A percentile compares a stretch with the other conserved stretches of the same genome.
Evolutionary conservation across 108 stramenopile species (phyloP).

Genomic region (Pseudonitzschia delicatissima): DNA sequence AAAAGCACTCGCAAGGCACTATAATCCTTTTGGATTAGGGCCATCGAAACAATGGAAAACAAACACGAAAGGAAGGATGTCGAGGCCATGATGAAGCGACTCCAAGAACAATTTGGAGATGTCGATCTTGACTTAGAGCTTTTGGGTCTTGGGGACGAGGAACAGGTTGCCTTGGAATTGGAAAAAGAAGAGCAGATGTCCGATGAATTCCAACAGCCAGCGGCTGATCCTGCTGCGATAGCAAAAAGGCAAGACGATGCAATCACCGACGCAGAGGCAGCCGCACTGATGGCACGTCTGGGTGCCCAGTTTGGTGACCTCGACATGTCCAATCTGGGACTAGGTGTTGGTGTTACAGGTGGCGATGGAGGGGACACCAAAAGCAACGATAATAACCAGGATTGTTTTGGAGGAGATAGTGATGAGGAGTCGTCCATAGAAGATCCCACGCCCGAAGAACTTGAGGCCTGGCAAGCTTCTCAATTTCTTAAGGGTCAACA

Average conservation of each 20-base stretch:
- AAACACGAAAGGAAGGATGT: neutral
- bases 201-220: neutral
- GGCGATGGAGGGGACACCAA: slow-evolving; percentile 9
- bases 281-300: slow-evolving; percentile 46
- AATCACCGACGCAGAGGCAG: slow-evolving; percentile 9
- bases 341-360: slow-evolving; percentile 3
- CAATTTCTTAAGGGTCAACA: slow-evolving; percentile 50
- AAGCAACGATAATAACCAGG: neutral
- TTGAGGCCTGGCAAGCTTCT: slow-evolving; percentile 59
- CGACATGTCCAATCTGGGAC: slow-evolving; percentile 36
- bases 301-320: slow-evolving; percentile 64
- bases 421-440: slow-evolving; percentile 18
- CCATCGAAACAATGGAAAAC: too few relatives aligned
- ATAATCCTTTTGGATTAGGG: too few relatives aligned
- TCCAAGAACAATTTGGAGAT: neutral
- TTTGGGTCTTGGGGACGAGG: neutral
- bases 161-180: neutral
- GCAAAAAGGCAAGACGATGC: neutral
- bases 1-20: too few relatives aligned
- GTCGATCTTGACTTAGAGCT: neutral
- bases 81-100: neutral
- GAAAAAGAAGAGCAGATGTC: neutral
- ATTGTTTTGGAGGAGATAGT: neutral
- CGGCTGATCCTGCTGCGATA: neutral
- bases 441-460: slow-evolving; percentile 63